phyloP scores from a whole-genome alignment of 2,329 filamentous ascomycete genomes.

The Chlorencoelia australis region DNA sequence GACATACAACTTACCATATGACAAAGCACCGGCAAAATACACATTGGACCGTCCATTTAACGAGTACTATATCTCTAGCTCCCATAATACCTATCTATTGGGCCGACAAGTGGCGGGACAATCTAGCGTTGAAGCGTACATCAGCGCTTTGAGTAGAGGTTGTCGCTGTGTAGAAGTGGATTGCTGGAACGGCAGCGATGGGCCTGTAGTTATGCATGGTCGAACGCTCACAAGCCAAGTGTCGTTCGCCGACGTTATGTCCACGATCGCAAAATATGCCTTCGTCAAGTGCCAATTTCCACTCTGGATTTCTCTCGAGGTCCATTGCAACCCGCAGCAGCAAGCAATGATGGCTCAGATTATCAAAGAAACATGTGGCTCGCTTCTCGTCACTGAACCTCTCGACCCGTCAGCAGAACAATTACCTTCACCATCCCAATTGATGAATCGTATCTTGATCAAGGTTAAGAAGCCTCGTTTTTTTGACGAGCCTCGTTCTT shows the following conservation, averaged over 20 bases:
- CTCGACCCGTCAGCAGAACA: slow-evolving; percentile 56
- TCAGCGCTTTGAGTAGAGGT: slow-evolving; percentile 74
- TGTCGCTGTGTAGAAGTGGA: slow-evolving; percentile 96
- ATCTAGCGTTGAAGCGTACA: slow-evolving; percentile 93
- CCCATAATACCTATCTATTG: slow-evolving; percentile 93
- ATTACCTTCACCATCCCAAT: slow-evolving; percentile 76
- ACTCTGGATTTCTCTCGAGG: slow-evolving; percentile 88
- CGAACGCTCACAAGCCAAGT: slow-evolving; percentile 82
- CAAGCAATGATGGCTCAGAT: slow-evolving; percentile 83
- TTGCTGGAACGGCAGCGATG: slow-evolving; percentile 90
- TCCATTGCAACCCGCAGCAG: slow-evolving; percentile 78
- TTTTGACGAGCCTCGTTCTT: slow-evolving; percentile 26
- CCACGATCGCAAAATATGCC: slow-evolving; percentile 88
- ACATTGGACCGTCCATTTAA: slow-evolving; percentile 76
- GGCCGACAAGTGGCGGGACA: slow-evolving; percentile 82
- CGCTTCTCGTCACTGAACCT: slow-evolving; percentile 68
- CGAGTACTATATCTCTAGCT: slow-evolving; percentile 97
- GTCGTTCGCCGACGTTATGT: slow-evolving; percentile 83
- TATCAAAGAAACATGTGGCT: slow-evolving; percentile 75
- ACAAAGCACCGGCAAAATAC: slow-evolving; percentile 48
- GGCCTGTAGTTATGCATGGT: slow-evolving; percentile 85
- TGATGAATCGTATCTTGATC: slow-evolving; percentile 76
- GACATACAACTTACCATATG: slow-evolving; percentile 58
- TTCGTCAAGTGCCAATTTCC: slow-evolving; percentile 83
- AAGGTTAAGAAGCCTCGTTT: slow-evolving; percentile 77